Evolutionary conservation across 768 basidiomycete species (phyloP), one percentile per base, ranked within the genome.

Genomic region (Glaciozyma martinii): DNA sequence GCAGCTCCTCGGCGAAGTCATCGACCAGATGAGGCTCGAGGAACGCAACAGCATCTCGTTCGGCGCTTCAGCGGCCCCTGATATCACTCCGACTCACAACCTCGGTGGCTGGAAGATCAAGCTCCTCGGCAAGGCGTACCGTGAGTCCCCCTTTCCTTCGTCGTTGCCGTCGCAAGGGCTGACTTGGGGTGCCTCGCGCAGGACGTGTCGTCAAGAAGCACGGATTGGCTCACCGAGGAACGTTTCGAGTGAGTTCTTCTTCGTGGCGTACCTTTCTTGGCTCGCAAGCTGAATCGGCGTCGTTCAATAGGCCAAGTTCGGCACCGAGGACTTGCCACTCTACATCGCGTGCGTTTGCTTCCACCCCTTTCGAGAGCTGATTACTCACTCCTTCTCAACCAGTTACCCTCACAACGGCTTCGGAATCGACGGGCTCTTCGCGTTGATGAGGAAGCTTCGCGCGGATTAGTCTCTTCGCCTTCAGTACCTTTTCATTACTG

Each of bases 1-100:
- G 49, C 61, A 42, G 1, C 63, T 70, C 27, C 56, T 70, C 52
- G 60, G 50, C 2, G 56, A 63, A 42, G 65, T 70, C 5, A 59
- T 70, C 44, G 59, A 56, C 29, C 62, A 63, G 50, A 62, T 70
- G 56, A 56, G 61, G 47, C 56, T 60, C 47, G 68, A 70, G 33
- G 68, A 65, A 23, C 57, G 56, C 29, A 43, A 57, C 52, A 37
- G 27, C 13, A 59, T 70, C 25, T 66, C 68, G 16, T 70, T 70
- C 33, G 68, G 68, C 30, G 60, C 65, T 3, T 56, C 57, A 5
- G 68, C 68, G 6, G 6, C 33, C 9, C 32, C 46, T 1, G 59
- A 66, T n/a, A 21, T 70, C 10, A 7, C 44, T 1, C 57, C 62
- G 19, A 62, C 56, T 30, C 33, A 63, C 53, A 63, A 70, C 65